Base-by-base conservation (phyloP, 106 monocot genomes). In the Phalaenopsis aphrodite region DNA sequence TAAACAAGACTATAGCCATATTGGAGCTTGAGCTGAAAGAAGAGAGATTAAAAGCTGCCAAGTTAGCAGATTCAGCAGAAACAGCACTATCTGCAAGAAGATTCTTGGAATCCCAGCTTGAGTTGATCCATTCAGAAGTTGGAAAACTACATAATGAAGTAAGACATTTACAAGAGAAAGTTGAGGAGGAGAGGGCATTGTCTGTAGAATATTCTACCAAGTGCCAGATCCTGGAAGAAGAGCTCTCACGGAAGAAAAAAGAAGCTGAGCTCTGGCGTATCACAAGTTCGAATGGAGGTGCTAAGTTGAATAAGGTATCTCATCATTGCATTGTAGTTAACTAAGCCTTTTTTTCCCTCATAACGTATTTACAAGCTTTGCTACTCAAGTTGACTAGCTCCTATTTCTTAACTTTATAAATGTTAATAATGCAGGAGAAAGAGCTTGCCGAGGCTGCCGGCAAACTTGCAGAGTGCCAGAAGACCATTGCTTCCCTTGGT, bases 381-480 rank as follows among this genome's bases (percentile, higher is more conserved):
- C 43, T 42, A 18, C 43, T 42, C 76, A 48, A 49, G 11, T 76
- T 30, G 24, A 49, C 42, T 19, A 71, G 41, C 18, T 45, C 37
- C 42, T 74, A 19, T 47, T 24, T 52, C 19, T 76, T 52, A 76
- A 46, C 41, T 17, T 55, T 8, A 55, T 58, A 18, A 36, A 68
- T 65, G 17, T 39, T 42, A 81, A 71, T 55, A 38, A 68, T 39
- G 79, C 83, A 93, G 93, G 90, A 87, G 79, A 76, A 76, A 76
- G 76, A 76, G 56, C 83, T 88, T 21, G 78, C 83, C 3, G 72
- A 79, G 38, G 89, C 93, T 75, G 91, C 94, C 57, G 85, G 83
- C 19, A 91, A 89, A 75, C 87, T 94, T 15, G 84, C 81, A 39
- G 89, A 91, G 37, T 94, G 94, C 82, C 91, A 94, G 81, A 91